Evolutionary conservation across 2,329 filamentous ascomycete genomes (phyloP), one percentile per base, ranked within the genome.

Genomic region (Aspergillus thermomutatus): DNA sequence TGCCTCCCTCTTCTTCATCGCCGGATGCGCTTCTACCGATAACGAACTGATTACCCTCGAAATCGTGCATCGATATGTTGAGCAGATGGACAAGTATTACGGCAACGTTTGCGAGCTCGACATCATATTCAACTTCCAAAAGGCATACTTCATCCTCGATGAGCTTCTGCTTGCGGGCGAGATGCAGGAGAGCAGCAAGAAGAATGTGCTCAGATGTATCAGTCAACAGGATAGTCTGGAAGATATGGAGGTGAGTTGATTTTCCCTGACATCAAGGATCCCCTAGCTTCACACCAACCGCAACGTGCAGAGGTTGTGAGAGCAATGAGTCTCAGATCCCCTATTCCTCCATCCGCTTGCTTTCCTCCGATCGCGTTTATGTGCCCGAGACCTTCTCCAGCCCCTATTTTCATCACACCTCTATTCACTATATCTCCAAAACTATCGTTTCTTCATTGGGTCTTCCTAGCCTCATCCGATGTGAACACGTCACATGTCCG

Each of bases 41-140:
- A 99, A 99, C 78, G 94, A 99, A 75, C 82, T 99, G 72, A 97
- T 97, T 75, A 96, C 91, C 25, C 91, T 99, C 72, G 94, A 99
- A 77, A 92, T 99, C 72, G 95, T 99, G 69, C 94, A 99, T 77
- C 91, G 94, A 78, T 99, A 99, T 75, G 94, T 99, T 72, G 94
- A 99, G 78, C 94, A 99, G 79, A 99, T 99, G 94, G 94, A 99
- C 83, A 99, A 99, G 77, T 99, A 99, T 81, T 99, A 97, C 77
- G 94, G 94, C 76, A 99, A 99, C 76, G 94, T 99, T 58, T 99
- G 94, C 87, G 94, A 99, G 80, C 85, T 99, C 63, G 92, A 97
- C 76, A 97, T 97, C 78, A 99, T 99, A 76, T 99, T 99, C 85
- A 97, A 96, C 75, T 99, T 99, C 76, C 96, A 96, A 68, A 99